A percentile compares a stretch with the other conserved stretches of the same genome.
Evolutionary conservation across 306 rosid genomes (phyloP).

Genomic region (Lablab purpureus): DNA sequence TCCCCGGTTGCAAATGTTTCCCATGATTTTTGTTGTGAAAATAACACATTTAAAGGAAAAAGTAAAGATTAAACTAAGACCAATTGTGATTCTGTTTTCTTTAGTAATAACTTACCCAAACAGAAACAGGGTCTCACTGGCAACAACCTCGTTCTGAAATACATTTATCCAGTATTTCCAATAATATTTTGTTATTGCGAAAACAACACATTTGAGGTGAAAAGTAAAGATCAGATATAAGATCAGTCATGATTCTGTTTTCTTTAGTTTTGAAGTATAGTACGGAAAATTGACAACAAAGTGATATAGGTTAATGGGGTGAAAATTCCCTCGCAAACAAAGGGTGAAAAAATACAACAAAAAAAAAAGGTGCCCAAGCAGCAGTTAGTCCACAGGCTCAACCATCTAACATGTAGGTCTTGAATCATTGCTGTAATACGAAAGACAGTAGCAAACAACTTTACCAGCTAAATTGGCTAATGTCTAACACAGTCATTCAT

Average conservation of each 20-base stretch:
- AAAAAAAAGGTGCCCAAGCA: conserved; percentile 17
- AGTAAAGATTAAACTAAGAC: background rate
- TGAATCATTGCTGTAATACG: conserved; percentile 3
- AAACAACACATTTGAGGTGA: background rate
- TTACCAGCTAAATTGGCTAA: background rate
- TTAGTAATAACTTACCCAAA: background rate
- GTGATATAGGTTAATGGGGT: background rate
- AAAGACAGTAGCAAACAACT: conserved; percentile 12
- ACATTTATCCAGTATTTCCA: conserved; percentile 9
- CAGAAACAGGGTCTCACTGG: background rate
- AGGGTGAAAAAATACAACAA: background rate
- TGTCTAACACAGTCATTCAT: conserved; percentile 19
- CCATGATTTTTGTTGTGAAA: background rate
- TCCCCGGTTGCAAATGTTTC: conserved; percentile 4
- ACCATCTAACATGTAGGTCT: conserved; percentile 16
- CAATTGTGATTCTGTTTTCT: background rate
- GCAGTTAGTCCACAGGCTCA: conserved; percentile 12
- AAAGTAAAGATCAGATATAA: background rate
- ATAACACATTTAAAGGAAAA: background rate
- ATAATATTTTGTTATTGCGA: background rate
- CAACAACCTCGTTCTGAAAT: background rate
- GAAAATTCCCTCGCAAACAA: background rate
- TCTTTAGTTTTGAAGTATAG: background rate
- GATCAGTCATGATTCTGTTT: background rate
- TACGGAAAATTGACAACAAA: conserved; percentile 1